A percentile compares a stretch with the other conserved stretches of the same genome.
Conservation (phyloP, 2,329 filamentous ascomycete species). For the Cyclaneusma minus region DNA sequence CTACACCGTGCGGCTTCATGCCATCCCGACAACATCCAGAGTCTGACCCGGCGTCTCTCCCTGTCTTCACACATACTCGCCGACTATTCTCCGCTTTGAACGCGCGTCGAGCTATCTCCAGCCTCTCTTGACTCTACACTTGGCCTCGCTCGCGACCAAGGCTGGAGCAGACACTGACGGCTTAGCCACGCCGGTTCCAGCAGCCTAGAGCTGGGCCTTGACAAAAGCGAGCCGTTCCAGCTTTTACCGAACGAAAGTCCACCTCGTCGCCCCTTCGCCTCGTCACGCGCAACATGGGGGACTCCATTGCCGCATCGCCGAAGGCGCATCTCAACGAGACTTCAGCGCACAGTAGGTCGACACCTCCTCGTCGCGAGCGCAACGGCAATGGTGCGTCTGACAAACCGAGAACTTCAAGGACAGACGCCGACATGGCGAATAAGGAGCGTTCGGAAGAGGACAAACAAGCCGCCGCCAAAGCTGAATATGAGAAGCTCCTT, state of each 20-base stretch:
- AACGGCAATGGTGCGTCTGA: slow-evolving; percentile 7
- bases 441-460: slow-evolving; percentile 50
- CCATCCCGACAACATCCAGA: no score
- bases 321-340: slow-evolving; percentile 5
- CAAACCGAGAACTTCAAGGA: slow-evolving; percentile 4
- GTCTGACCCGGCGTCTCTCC: no score
- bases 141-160: no score
- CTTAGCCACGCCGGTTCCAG: no score
- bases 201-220: no score
- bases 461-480: slow-evolving; percentile 77
- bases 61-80: no score
- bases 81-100: no score
- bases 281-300: slow-evolving; percentile 7
- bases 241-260: slow-evolving; percentile 2
- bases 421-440: slow-evolving; percentile 8
- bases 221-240: no score
- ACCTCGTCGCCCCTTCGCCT: slow-evolving; percentile 1
- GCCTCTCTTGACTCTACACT: no score
- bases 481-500: slow-evolving; percentile 83
- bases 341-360: slow-evolving; percentile 5
- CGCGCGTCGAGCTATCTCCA: no score
- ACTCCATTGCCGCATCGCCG: slow-evolving; percentile 5
- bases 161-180: no score
- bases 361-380: slow-evolving; percentile 13
- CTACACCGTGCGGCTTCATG: no score